Evolutionary conservation across 371 early-diverging fungal species (phyloP), one percentile per base, ranked within the genome.

Genomic region (Mortierella polycephala): DNA sequence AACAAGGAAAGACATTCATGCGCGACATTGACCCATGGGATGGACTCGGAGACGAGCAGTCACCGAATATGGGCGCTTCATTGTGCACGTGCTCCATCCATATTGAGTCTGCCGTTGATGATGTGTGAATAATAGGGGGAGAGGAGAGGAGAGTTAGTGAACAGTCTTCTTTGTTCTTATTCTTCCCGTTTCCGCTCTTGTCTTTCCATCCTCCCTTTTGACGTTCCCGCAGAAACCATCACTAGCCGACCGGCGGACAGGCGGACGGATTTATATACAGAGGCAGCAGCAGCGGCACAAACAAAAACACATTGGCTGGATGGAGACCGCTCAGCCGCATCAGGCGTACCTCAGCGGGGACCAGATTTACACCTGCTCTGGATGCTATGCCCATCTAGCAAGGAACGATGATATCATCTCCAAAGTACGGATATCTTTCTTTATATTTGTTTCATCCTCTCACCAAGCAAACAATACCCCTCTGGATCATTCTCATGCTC

Each of bases 311-410:
- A 30, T 30, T 30, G 30, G 30, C 30, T 30, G 30, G 10, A 50
- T 46, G 58, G 65, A 56, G 18, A n/a, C 60, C 0, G 12, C 57
- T 9, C 66, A 52, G n/a, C 62, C 71, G 10, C 85, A 85, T 60
- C 83, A 84, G 47, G 64, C 67, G 42, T 87, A 84, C 56, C 65
- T 84, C 45, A 70, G 74, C 37, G 71, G 74, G 50, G 81, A 68
- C 54, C 74, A 82, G 58, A 82, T 90, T 52, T 88, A 83, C 68
- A 85, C 84, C 16, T 91, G 92, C 69, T 55, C 64, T 7, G 71
- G 77, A 18, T 92, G 93, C 81, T 86, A 89, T 39, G 85, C 93
- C 7, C 92, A 92, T 53, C 73, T 92, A 8, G 85, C 89, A 8
- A 84, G 83, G 21, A 75, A 85, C 57, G 84, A 86, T 50, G 87